phyloP scores from a whole-genome alignment of 176 grass and related monocot genomes.

The Bothriochloa decipiens region DNA sequence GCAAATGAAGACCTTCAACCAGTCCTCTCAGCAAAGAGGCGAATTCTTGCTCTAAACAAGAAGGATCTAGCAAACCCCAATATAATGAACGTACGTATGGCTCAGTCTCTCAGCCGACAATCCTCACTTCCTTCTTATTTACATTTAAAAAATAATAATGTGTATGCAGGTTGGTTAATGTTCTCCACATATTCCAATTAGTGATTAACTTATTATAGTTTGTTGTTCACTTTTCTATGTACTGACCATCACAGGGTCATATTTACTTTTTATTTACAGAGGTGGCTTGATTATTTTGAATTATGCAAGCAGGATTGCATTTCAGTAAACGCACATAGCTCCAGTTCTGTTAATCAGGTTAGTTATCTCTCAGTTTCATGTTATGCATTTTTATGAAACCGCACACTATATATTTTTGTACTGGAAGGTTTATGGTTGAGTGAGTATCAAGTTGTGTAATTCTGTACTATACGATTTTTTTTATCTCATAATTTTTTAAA shows the following conservation, averaged over 20 bases:
- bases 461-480: not conserved
- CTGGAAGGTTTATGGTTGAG: not conserved
- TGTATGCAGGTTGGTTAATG: not conserved
- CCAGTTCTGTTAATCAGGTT: slow-evolving; percentile 88
- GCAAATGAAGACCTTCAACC: slow-evolving; percentile 83
- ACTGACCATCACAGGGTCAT: slow-evolving; percentile 19
- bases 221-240: slow-evolving; percentile 13
- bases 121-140: not conserved
- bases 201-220: not conserved
- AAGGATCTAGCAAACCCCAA: slow-evolving; percentile 96
- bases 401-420: not conserved
- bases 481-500: not conserved
- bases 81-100: slow-evolving; percentile 78
- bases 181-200: not conserved
- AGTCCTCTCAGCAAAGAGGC: slow-evolving; percentile 68
- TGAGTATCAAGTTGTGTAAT: not conserved
- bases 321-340: slow-evolving; percentile 90
- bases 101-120: slow-evolving; percentile 14
- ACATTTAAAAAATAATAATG: not conserved
- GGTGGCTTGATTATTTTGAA: slow-evolving; percentile 76
- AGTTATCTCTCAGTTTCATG: slow-evolving; percentile 32
- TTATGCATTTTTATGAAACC: slow-evolving; percentile 14
- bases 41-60: slow-evolving; percentile 93
- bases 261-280: slow-evolving; percentile 55
- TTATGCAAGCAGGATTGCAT: slow-evolving; percentile 79